Base-by-base conservation (phyloP, 768 basidiomycete species). In the Strobilomyces echinocephalus region DNA sequence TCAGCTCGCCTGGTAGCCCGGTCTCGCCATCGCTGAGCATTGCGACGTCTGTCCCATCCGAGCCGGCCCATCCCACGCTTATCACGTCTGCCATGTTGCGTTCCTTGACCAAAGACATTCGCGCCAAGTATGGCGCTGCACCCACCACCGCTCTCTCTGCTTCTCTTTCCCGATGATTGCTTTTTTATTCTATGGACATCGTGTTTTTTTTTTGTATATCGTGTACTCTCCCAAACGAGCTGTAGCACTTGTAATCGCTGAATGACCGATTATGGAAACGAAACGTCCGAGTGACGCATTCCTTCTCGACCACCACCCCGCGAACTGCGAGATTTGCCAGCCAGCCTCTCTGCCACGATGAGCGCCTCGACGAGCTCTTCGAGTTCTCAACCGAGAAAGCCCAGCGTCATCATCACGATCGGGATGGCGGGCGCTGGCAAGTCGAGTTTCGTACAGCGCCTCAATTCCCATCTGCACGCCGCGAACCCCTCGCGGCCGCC, bases 381-480 rank as follows among this genome's bases (percentile, higher is more conserved):
- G 3, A 31, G 51, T 35, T 63, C 55, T 9, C 62, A 38, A 28
- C 42, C 50, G 18, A 64, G 66, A 71, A 83, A 90, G 63, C 91
- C 93, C 1, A 78, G 85, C 8, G 84, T 88, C 5, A 90, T 97
- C 49, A 85, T 97, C 59, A 86, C 89, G 39, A 95, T 97, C 56
- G 94, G 94, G 20, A 95, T 95, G 92, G 95, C 94, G 0, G 95
- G 95, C 5, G 91, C 91, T 4, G 95, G 95, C 56, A 98, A 98
- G 75, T 97, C 97, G 7, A 97, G 95, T 3, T 91, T 99, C 67
- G 91, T 99, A 18, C 92, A 97, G 61, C 83, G 92, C 33, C 85
- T 98, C 52, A 97, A 95, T 69, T 88, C 95, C 14, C 82, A 97
- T 73, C 74, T 98, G 44, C 91, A 95, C 72, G 78, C 85, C 0